Base-by-base conservation (phyloP, 2,329 filamentous ascomycete species). In the Bipolaris sorokiniana region DNA sequence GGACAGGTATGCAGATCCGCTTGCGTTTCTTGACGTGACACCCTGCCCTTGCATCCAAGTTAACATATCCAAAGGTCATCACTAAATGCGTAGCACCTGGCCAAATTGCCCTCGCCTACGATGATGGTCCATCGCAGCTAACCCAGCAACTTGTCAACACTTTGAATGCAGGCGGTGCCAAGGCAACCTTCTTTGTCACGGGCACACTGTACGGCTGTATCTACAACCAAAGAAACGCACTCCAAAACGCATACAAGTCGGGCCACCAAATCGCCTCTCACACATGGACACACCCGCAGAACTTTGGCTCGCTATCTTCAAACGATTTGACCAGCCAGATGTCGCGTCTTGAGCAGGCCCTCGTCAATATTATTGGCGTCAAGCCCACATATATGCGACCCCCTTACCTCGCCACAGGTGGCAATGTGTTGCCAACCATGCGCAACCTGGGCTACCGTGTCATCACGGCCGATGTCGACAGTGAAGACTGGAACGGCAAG, bases 301-400 rank as follows among this genome's bases (percentile, higher is more conserved):
- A 73, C 64, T 70, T 76, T 46, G 71, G 71, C 52, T 70, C 67
- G 18, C 42, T 76, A 47, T 73, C 70, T 1, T 51, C 64, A 15
- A 53, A 57, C 20, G 71, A 72, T 40, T 60, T 76, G 1, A 74
- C 67, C 3, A 60, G 56, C 7, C 67, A 76, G 58, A 76, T 76
- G 73, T 56, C 62, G 26, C 63, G 64, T 40, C 61, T 76, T 10
- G 73, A 76, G 47, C 65, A 63, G n/a, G 73, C 73, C 2, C 63
- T 75, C 33, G 61, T 71, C 55, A 75, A 73, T 63, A 75, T 76
- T 55, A 74, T 75, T 50, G 73, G 73, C 54, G 64, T 67, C 16
- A 73, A 73, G 55, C 73, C 73, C 3, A 76, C 73, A 0, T 76
- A 76, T 63, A 75, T 75, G 73, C 73, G 73, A 0, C 73, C 73